phyloP scores from a whole-genome alignment of 768 basidiomycete genomes.

The Lanmaoa rubissima region DNA sequence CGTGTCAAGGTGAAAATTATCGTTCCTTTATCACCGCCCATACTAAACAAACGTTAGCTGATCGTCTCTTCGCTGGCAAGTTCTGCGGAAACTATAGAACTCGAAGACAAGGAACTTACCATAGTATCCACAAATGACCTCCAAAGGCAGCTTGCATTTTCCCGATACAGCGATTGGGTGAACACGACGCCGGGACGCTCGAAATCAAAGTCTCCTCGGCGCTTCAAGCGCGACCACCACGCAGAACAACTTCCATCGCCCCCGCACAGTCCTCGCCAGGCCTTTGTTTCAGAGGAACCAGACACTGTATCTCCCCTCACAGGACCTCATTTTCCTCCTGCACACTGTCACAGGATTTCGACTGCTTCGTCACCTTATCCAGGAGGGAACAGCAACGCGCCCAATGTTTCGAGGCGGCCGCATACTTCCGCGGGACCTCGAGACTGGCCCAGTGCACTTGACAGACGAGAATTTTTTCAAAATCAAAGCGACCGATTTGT shows the following conservation, averaged over 20 bases:
- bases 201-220: constrained; percentile 58
- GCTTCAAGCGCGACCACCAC: constrained; percentile 35
- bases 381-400: constrained; percentile 25
- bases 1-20: constrained; percentile 58
- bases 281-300: constrained; percentile 8
- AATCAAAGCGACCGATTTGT: constrained; percentile 14
- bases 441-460: constrained; percentile 44
- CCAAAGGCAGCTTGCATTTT: constrained; percentile 62
- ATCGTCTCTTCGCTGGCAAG: constrained; percentile 47
- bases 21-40: constrained; percentile 5
- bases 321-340: constrained; percentile 5
- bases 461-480: constrained; percentile 14
- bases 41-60: constrained; percentile 33
- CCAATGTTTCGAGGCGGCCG: constrained; percentile 48
- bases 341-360: constrained; percentile 29
- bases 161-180: constrained; percentile 52
- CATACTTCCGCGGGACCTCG: constrained; percentile 76
- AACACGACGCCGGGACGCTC: constrained; percentile 35
- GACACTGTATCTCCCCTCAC: constrained; percentile 2
- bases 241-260: constrained; percentile 38
- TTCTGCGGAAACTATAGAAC: constrained; percentile 62
- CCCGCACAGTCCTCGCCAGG: constrained; percentile 33
- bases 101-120: constrained; percentile 63
- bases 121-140: constrained; percentile 69
- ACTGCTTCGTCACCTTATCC: constrained; percentile 33